phyloP scores from a whole-genome alignment of 805 yeast genomes.

The Kazachstania taianensis region DNA sequence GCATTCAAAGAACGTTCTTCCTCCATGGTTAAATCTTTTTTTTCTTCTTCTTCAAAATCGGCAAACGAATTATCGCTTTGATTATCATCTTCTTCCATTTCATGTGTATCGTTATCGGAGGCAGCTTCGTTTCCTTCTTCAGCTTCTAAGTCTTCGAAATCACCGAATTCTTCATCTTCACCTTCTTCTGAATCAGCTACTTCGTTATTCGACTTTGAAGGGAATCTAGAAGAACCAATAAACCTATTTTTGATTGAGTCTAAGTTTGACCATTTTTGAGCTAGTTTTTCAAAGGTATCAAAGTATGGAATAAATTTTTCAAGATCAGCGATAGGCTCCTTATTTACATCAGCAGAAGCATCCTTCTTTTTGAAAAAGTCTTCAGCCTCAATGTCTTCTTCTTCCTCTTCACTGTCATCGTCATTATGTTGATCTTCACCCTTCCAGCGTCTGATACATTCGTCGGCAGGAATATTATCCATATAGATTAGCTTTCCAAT shows the following conservation, averaged over 20 bases:
- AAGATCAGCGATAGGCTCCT: constrained; percentile 18
- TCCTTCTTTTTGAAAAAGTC: constrained; percentile 49
- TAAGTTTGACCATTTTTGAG: constrained; percentile 24
- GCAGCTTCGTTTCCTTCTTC: constrained; percentile 9
- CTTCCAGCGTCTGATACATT: constrained; percentile 64
- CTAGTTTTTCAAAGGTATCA: constrained; percentile 25
- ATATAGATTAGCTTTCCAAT: constrained; percentile 71
- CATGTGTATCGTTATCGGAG: constrained; percentile 7
- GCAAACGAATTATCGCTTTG: constrained; percentile 32
- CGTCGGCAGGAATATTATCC: constrained; percentile 65
- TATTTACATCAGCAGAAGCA: constrained; percentile 3
- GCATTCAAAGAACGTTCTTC: constrained; percentile 76
- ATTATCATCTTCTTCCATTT: constrained; percentile 19
- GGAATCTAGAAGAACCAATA: constrained; percentile 24
- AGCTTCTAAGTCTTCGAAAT: constrained; percentile 40
- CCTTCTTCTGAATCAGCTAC: constrained; percentile 30
- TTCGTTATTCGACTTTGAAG: constrained; percentile 20
- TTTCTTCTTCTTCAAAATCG: constrained; percentile 34
- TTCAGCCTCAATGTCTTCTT: constrained; percentile 31
- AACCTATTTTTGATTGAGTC: constrained; percentile 25
- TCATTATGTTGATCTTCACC: constrained; percentile 39
- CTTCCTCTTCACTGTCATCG: constrained; percentile 34
- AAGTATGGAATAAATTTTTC: constrained; percentile 28
- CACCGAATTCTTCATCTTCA: constrained; percentile 45
- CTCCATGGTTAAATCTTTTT: constrained; percentile 44